Base-by-base conservation (phyloP, 116 monocot species). In the Posidonia oceanica region DNA sequence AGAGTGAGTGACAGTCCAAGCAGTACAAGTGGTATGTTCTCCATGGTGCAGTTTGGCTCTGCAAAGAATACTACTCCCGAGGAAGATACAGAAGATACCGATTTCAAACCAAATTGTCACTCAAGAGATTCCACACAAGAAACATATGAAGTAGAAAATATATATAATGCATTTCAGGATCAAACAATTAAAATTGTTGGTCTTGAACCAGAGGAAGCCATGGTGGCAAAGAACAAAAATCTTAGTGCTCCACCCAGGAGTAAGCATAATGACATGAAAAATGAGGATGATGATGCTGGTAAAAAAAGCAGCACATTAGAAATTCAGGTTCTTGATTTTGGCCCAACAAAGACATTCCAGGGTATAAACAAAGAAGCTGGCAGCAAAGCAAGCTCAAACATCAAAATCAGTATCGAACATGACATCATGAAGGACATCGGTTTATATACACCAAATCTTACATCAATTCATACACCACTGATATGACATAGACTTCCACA, bases 241-340 rank as follows among this genome's bases (percentile, higher is more conserved):
- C 15, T 22, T 21, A 21, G 6, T 29, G 29, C 60, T 5, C 63
- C 12, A 36, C 63, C 38, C 12, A 14, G 14, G 15, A 36, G 63
- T 23, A 63, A 63, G 23, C 16, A 41, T 15, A 64, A n/a, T 40
- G 64, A 64, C 21, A 37, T 40, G 37, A 64, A 64, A 4, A 39
- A 16, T 39, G 38, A n/a, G 64, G 36, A 41, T 17, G 64, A 40
- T 14, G 37, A 17, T 38, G 12, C 63, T 63, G 63, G 13, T 40
- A 37, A 64, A 7, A 39, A 64, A 37, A n/a, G 39, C 14, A 64
- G n/a, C 3, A 23, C 13, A 63, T 17, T 14, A 17, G 17, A 64
- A 64, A 39, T 17, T 64, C 39, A 7, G n/a, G 15, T 64, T 64
- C 16, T 64, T 15, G 64, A 64, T 64, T 64, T 64, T 20, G n/a